phyloP scores from a whole-genome alignment of 1,139 yeast species.

The Geotrichum candidum region DNA sequence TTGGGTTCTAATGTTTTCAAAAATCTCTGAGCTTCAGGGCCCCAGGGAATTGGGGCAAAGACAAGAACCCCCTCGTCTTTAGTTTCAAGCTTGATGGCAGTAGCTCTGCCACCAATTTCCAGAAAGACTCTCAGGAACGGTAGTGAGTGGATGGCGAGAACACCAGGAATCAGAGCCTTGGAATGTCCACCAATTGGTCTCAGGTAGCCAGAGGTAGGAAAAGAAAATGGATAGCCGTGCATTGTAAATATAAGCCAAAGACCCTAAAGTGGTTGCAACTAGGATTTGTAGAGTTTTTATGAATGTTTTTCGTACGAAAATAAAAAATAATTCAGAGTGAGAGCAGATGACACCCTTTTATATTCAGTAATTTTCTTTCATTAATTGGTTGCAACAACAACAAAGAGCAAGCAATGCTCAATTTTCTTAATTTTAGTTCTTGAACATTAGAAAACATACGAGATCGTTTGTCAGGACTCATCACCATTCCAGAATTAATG shows the following conservation, averaged over 20 bases:
- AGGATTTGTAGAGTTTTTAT: no score
- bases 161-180: constrained; percentile 41
- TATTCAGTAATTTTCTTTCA: no score
- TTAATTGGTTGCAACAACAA: no score
- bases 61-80: constrained; percentile 37
- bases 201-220: constrained; percentile 17
- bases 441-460: not conserved
- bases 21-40: constrained; percentile 39
- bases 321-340: no score
- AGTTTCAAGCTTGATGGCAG: constrained; percentile 37
- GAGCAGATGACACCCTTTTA: no score
- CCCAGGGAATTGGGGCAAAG: constrained; percentile 59
- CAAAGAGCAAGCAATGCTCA: no score
- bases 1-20: constrained; percentile 38
- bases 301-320: no score
- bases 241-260: not conserved
- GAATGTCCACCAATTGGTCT: constrained; percentile 41
- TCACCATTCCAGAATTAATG: not conserved
- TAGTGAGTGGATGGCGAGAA: constrained; percentile 45
- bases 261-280: no score
- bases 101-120: constrained; percentile 59
- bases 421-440: no score
- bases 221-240: constrained; percentile 17
- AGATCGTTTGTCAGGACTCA: not conserved
- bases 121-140: constrained; percentile 28